A percentile compares a stretch with the other conserved stretches of the same genome.
Conservation (phyloP, 495 filamentous ascomycete species). For the Cudoniella acicularis region DNA sequence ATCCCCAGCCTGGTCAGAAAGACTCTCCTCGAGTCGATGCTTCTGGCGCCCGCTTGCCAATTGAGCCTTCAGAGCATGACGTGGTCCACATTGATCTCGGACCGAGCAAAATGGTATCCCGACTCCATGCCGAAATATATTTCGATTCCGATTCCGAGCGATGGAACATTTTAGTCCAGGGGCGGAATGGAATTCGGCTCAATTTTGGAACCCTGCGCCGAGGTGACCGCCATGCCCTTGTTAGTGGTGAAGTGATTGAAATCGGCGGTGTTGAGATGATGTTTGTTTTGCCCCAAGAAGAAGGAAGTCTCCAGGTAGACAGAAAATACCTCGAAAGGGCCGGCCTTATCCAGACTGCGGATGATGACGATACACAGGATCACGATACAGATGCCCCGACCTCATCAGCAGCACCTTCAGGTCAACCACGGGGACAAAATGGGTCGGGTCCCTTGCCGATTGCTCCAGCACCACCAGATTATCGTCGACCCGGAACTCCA, state of each 20-base stretch:
- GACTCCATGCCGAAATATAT: constrained; percentile 80
- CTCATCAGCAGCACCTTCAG: background rate
- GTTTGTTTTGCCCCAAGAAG: constrained; percentile 77
- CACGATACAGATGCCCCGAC: constrained; percentile 13
- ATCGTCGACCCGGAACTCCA: constrained; percentile 65
- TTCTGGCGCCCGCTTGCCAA: constrained; percentile 2
- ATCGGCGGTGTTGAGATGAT: constrained; percentile 95
- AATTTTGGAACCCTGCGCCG: constrained; percentile 66
- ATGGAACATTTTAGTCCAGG: constrained; percentile 84
- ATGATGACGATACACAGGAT: background rate
- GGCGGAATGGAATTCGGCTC: constrained; percentile 83
- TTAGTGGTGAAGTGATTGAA: constrained; percentile 84
- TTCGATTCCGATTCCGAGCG: constrained; percentile 64
- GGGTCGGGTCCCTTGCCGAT: constrained; percentile 55
- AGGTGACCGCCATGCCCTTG: constrained; percentile 59
- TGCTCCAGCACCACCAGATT: constrained; percentile 66
- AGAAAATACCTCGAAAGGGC: constrained; percentile 49
- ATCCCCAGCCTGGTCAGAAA: constrained; percentile 12
- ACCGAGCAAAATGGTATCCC: constrained; percentile 86
- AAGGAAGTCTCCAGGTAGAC: constrained; percentile 54
- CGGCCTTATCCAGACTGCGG: constrained; percentile 27
- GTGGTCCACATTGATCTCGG: constrained; percentile 87
- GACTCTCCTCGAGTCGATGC: constrained; percentile 28
- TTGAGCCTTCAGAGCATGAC: constrained; percentile 22
- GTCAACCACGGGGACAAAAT: constrained; percentile 36